Percentiles rank a stretch among this genome's conserved stretches.
These are phyloP conservation scores for Blastobotrys ciferrii DNA, from an alignment of 1,139 yeast genomes.

Conservation along the genomic window DNA sequence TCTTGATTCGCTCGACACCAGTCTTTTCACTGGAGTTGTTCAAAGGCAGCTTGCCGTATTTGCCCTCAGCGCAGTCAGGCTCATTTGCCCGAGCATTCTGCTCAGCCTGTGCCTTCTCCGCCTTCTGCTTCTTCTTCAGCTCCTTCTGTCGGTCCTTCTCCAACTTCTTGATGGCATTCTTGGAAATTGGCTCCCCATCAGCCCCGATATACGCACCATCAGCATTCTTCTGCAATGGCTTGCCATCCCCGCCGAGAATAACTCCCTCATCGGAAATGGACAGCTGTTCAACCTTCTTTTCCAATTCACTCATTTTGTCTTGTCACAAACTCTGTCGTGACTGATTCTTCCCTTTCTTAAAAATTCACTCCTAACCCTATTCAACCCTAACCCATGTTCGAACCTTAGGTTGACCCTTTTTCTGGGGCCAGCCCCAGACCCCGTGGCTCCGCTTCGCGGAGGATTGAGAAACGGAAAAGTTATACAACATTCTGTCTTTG, in stretches of 20 bases:
- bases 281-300: conserved; percentile 27
- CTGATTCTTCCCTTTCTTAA: not conserved
- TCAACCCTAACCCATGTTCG: no score
- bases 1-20: conserved; percentile 56
- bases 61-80: conserved; percentile 79
- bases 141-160: conserved; percentile 93
- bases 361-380: no score
- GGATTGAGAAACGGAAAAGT: no score
- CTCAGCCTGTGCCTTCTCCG: conserved; percentile 82
- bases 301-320: conserved; percentile 26
- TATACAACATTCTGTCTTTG: no score
- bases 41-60: conserved; percentile 87
- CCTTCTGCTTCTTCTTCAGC: conserved; percentile 88
- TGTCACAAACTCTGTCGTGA: not conserved
- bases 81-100: conserved; percentile 81
- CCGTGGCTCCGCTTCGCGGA: no score
- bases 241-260: conserved; percentile 37
- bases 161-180: conserved; percentile 91
- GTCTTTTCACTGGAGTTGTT: conserved; percentile 72
- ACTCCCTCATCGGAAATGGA: conserved; percentile 35
- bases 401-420: no score
- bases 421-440: no score
- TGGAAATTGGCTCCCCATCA: conserved; percentile 93
- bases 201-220: conserved; percentile 20
- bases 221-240: conserved; percentile 33